These are phyloP conservation scores for Claviceps cyperi DNA, from an alignment of 2,329 filamentous ascomycete genomes.

Conservation along the genomic window DNA sequence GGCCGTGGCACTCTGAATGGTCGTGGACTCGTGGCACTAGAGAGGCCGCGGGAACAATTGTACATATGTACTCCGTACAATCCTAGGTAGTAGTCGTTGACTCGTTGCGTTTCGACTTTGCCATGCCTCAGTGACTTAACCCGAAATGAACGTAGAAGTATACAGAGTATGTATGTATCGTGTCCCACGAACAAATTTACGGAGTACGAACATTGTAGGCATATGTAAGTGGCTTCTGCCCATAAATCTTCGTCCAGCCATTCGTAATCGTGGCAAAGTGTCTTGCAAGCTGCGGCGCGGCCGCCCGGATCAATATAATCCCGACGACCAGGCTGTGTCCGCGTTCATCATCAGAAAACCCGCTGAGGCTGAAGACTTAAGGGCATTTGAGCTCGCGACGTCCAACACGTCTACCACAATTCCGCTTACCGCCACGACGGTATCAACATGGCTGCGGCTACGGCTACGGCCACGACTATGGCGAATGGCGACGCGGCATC, in stretches of 20 bases:
- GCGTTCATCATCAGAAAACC: background rate
- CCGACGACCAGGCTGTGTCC: background rate
- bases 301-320: background rate
- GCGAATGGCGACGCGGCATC: slow-evolving; percentile 39
- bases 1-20: too few species aligned
- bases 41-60: too few species aligned
- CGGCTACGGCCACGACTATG: slow-evolving; percentile 18
- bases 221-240: too few species aligned
- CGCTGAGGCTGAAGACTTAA: background rate
- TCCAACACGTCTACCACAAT: background rate
- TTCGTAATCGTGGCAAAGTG: background rate
- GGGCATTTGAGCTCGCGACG: background rate
- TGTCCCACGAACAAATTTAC: too few species aligned
- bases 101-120: too few species aligned
- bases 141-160: too few species aligned
- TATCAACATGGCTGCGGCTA: slow-evolving; percentile 13
- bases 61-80: too few species aligned
- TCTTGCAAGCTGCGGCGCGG: background rate
- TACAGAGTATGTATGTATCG: too few species aligned
- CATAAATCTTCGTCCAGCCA: background rate
- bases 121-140: too few species aligned
- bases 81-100: too few species aligned
- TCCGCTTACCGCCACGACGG: slow-evolving; percentile 6
- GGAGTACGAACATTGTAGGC: too few species aligned
- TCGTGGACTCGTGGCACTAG: too few species aligned